Evolutionary conservation across 208 protist species (phyloP).

Genomic region (Balamuthia mandrillaris): DNA sequence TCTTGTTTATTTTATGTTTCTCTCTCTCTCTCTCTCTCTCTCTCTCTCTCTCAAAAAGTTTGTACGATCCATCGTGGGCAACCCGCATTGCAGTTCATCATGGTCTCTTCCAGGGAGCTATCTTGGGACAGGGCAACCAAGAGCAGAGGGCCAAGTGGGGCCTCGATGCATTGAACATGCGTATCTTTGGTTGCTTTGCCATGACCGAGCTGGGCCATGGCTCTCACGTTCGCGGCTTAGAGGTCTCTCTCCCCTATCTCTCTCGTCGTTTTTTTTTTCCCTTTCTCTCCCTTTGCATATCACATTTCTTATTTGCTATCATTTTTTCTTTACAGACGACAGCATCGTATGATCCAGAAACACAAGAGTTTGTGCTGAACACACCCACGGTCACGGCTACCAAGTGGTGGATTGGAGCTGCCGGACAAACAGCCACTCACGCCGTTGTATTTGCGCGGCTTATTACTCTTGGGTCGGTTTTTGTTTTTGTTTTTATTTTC

Average conservation of each 20-base stretch:
- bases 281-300: neutral
- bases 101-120: neutral
- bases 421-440: slow-evolving; percentile 38
- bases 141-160: neutral
- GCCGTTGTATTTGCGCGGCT: slow-evolving; percentile 64
- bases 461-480: too few species aligned
- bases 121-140: neutral
- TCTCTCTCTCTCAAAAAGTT: neutral
- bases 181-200: slow-evolving; percentile 50
- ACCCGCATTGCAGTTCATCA: neutral
- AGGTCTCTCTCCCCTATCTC: too few species aligned
- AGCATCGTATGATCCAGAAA: slow-evolving; percentile 46
- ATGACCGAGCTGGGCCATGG: slow-evolving; percentile 64
- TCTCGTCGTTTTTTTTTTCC: neutral
- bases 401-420: slow-evolving; percentile 61
- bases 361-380: slow-evolving; percentile 61
- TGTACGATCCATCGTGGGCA: neutral
- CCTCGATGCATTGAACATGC: neutral
- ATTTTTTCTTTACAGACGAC: slow-evolving; percentile 58
- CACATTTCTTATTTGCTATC: neutral
- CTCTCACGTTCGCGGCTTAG: slow-evolving; percentile 47
- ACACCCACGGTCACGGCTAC: slow-evolving; percentile 39
- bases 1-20: neutral
- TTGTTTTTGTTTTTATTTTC: too few species aligned
- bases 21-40: too few species aligned